Base-by-base conservation (phyloP, 2,329 filamentous ascomycete genomes). In the Penicillium sp. region DNA sequence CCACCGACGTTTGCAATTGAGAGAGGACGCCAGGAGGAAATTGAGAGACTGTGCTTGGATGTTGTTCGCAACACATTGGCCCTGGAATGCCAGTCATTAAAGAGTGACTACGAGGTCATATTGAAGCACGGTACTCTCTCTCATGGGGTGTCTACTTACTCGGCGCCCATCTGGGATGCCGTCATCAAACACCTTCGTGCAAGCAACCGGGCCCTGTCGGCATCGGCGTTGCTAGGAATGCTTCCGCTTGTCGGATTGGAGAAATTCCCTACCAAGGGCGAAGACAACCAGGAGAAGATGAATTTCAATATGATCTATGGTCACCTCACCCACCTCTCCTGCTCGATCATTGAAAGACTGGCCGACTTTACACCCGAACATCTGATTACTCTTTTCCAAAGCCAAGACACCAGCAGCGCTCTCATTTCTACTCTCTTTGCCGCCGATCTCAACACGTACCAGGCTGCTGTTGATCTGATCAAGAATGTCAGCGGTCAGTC, bases 401-500 rank as follows among this genome's bases (percentile, higher is more conserved):
- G 84, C 41, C 76, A 79, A 14, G 71, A 80, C 28, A 83, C 83
- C 5, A 84, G 87, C 44, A 81, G 83, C 50, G 80, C 86, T 25
- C 76, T 95, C 28, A 80, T 95, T 31, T 83, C 84, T 4, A 77
- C 87, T 13, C 79, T 96, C 5, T 81, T 96, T 40, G 89, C 89
- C 29, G 86, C 87, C 11, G 84, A 94, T 51, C 74, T 85, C 40
- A 77, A 82, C 42, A 83, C 93, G 21, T 88, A 87, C 46, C 84
- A 90, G 59, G 84, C 87, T 11, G 83, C 86, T 1, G 78, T 90
- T 5, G 85, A 89, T 51, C 71, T 97, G 18, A 77, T 97, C 50
- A 95, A 95, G 64, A 81, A 81, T 23, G 79, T 91, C 54, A 93
- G 87, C 23, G 79, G 78, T 7, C 81, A 94, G 62, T 76, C 76